Evolutionary conservation across 2,329 filamentous ascomycete species (phyloP), one percentile per base, ranked within the genome.

Genomic region (Fusarium tuaranense): DNA sequence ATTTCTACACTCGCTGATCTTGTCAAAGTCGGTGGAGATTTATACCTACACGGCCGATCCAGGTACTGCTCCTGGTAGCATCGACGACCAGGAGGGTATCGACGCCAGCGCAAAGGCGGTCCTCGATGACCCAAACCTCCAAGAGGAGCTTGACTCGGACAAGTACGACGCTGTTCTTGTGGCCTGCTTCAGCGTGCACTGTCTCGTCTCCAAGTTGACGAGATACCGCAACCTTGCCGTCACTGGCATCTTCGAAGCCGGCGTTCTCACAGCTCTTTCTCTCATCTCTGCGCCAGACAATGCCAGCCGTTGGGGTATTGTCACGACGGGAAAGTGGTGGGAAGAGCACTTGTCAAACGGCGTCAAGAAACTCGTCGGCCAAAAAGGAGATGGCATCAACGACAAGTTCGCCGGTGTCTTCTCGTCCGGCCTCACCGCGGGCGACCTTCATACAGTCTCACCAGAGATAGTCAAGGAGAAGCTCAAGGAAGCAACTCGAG

Each of bases 311-410:
- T 98, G 97, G 86, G 96, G 95, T 3, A 97, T 98, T 72, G 92
- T 98, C 7, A 96, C 93, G 7, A 98, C 96, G 0, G 95, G 95
- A 0, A 90, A 90, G 67, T 93, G 93, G 73, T 98, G 95, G 96
- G 93, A 96, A 78, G 82, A 86, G 0, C 91, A 97, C 39, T 85
- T 98, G 14, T 86, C 84, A 0, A 84, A 88, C 0, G 95, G 93
- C 0, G 92, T 97, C 0, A 84, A 84, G 3, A 81, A 83, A 0
- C 92, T 94, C 72, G 82, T 97, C 0, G 93, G 92, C 0, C 80
- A 84, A 6, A 78, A 82, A 0, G 76, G 76, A 0, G 80, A 80
- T 2, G 80, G 79, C 0, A 73, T 25, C 7, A 86, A 83, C 64
- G 61, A 71, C 69, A 88, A 88, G 57, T 98, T 97, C 79, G 93